Conservation (phyloP, 176 grass and related monocot species). For the Areca catechu region DNA sequence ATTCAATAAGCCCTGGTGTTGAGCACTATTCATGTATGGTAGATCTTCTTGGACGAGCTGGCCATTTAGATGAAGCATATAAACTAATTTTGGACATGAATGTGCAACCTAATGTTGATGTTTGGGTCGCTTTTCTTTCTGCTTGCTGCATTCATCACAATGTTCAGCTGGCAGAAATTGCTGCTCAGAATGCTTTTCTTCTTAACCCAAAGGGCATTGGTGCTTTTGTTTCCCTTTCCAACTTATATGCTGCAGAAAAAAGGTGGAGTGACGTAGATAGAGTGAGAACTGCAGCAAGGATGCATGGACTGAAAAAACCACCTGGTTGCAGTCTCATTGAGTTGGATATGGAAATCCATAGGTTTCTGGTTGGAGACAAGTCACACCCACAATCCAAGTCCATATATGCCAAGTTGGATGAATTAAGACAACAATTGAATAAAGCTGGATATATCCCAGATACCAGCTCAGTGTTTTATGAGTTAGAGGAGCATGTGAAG, state of each 20-base stretch:
- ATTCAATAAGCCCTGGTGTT: conserved; percentile 7
- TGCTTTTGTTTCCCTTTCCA: conserved; percentile 19
- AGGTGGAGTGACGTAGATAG: conserved; percentile 20
- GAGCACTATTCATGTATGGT: conserved; percentile 25
- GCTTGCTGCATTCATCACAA: conserved; percentile 24
- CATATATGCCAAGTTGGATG: conserved; percentile 10
- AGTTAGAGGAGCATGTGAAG: conserved; percentile 9
- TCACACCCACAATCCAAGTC: conserved; percentile 5
- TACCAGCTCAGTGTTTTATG: not conserved
- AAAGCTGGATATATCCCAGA: conserved; percentile 11
- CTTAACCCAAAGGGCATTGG: conserved; percentile 17
- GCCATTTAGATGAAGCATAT: not conserved
- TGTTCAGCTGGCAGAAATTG: conserved; percentile 22
- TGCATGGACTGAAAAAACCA: conserved; percentile 19
- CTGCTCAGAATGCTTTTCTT: conserved; percentile 10
- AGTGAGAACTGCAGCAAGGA: conserved; percentile 8
- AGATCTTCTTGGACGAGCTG: conserved; percentile 8
- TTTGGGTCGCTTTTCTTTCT: conserved; percentile 24
- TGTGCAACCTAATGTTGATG: conserved; percentile 7
- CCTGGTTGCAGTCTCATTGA: conserved; percentile 24
- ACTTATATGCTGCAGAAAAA: conserved; percentile 16
- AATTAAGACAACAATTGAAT: conserved; percentile 5
- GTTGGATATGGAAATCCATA: conserved; percentile 6
- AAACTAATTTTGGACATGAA: conserved; percentile 20
- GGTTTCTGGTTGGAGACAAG: conserved; percentile 17